phyloP scores from a whole-genome alignment of 2,329 filamentous ascomycete genomes.

The Pseudofabraea citricarpa region DNA sequence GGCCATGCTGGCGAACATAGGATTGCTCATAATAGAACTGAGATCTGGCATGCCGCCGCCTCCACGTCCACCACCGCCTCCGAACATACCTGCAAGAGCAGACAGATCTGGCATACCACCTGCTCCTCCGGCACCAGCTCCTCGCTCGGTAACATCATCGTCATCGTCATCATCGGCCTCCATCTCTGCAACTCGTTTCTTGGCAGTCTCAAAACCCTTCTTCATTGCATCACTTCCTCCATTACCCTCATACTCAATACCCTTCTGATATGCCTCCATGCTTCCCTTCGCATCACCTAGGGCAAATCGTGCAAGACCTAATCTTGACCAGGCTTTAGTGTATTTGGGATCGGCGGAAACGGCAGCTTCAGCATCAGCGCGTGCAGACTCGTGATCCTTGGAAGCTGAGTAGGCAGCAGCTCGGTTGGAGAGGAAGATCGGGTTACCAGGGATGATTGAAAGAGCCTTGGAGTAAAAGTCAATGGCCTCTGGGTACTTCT shows the following conservation, averaged over 20 bases:
- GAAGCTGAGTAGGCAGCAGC: conserved; percentile 87
- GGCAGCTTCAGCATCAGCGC: conserved; percentile 84
- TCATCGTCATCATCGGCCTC: conserved; percentile 46
- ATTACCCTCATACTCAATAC: conserved; percentile 90
- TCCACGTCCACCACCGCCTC: conserved; percentile 57
- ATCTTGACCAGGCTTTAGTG: conserved; percentile 93
- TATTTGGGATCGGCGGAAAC: conserved; percentile 85
- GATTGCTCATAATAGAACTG: conserved; percentile 86
- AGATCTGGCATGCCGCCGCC: conserved; percentile 86
- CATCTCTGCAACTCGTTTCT: conserved; percentile 79
- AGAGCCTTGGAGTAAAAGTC: conserved; percentile 86
- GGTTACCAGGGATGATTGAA: conserved; percentile 74
- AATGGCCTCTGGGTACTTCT: conserved; percentile 81
- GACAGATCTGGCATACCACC: conserved; percentile 69
- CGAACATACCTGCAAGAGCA: conserved; percentile 68
- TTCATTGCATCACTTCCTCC: conserved; percentile 97
- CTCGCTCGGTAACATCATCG: conserved; percentile 46
- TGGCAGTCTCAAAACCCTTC: conserved; percentile 92
- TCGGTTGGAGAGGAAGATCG: conserved; percentile 96
- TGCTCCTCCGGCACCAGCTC: conserved; percentile 42
- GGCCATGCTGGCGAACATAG: conserved; percentile 97
- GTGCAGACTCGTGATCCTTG: conserved; percentile 78
- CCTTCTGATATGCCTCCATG: conserved; percentile 91
- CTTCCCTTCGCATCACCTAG: conserved; percentile 85
- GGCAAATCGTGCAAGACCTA: conserved; percentile 87